Evolutionary conservation across 1,139 yeast genomes (phyloP).

Genomic region (Suhomyces panamericanus): DNA sequence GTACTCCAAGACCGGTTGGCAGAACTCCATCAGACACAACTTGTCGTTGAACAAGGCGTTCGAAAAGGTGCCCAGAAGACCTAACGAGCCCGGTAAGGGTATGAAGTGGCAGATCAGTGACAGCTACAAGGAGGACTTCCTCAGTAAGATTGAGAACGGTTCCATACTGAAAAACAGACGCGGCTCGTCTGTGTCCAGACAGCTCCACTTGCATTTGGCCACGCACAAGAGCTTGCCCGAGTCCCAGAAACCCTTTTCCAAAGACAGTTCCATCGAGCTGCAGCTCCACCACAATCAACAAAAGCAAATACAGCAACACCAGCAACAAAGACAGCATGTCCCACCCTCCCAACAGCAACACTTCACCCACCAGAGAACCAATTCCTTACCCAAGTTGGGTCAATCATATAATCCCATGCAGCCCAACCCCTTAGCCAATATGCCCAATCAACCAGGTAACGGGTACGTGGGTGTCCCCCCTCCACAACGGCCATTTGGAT

Average conservation of each 20-base stretch:
- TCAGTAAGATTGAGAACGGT: constrained; percentile 76
- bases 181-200: constrained; percentile 78
- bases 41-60: constrained; percentile 80
- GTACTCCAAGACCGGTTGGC: constrained; percentile 92
- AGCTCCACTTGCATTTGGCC: constrained; percentile 71
- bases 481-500: constrained; percentile 13
- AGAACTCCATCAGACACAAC: constrained; percentile 82
- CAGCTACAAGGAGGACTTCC: constrained; percentile 77
- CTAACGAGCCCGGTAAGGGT: constrained; percentile 97
- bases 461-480: constrained; percentile 10
- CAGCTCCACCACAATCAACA: constrained; percentile 20
- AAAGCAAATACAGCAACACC: constrained; percentile 18
- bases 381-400: constrained; percentile 23
- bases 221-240: constrained; percentile 70
- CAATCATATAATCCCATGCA: constrained; percentile 24
- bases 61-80: constrained; percentile 92
- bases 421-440: constrained; percentile 27
- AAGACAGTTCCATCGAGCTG: constrained; percentile 23
- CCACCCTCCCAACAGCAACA: constrained; percentile 10
- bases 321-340: constrained; percentile 9
- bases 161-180: constrained; percentile 71
- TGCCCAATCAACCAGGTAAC: constrained; percentile 17
- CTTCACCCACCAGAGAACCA: constrained; percentile 19
- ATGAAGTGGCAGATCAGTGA: constrained; percentile 98
- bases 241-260: constrained; percentile 32